Base-by-base conservation (phyloP, 495 filamentous ascomycete species). In the Chaetomidium leptoderma region DNA sequence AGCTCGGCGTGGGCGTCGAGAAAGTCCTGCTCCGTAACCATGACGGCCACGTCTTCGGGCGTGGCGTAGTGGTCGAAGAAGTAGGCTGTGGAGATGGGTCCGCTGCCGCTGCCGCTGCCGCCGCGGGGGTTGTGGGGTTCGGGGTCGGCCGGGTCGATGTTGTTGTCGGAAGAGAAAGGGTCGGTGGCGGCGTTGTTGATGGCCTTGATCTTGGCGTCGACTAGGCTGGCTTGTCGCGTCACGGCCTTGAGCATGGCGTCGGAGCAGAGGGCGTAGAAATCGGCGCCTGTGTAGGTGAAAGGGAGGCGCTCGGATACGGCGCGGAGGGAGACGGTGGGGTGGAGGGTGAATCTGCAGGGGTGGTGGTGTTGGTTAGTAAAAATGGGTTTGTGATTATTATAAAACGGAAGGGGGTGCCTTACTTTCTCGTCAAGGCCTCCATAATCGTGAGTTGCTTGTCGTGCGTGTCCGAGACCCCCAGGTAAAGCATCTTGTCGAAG, bases 241-340 rank as follows among this genome's bases (percentile, higher is more conserved):
- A 97, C 91, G 6, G 95, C 93, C 71, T 97, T 98, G 49, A 98
- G 85, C 95, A 98, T 97, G 35, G 93, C 89, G 72, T 98, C 93
- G 14, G 91, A 96, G 74, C 92, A 96, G 39, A 98, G 79, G 1
- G 93, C 93, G 69, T 98, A 98, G 62, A 98, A 82, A 72, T 98
- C 93, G 42, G 93, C 93, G 63, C 93, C 93, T 0, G 93, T 97
- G 71, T 96, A 98, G 5, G 93, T 98, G 71, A 97, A 90, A 26
- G 95, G 95, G 13, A 98, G 80, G 4, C 76, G 76, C 32, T 90
- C 83, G 7, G 93, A 86, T 24, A 97, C 83, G 3, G 80, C 74
- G 8, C 75, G 70, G 2, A 98, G 83, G 6, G 90, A 92, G 37
- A 96, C 74, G 10, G 83, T 74, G 0, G 88, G 87, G 62, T 86